Evolutionary conservation across 495 filamentous ascomycete species (phyloP), one percentile per base, ranked within the genome.

Genomic region (Hyaloscypha variabilis): DNA sequence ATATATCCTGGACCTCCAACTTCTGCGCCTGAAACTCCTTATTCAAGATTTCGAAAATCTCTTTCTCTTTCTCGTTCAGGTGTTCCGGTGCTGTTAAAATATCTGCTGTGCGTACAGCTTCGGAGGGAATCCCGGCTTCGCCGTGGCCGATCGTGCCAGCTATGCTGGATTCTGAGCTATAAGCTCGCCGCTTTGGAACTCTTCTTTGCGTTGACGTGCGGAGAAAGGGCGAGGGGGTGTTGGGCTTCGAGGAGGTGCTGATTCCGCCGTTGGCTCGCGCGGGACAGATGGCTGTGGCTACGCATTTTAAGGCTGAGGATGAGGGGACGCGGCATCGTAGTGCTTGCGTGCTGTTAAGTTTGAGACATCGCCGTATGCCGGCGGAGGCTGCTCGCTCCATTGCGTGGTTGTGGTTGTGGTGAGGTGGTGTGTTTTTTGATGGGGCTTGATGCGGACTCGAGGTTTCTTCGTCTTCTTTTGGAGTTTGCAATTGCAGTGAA

Each of bases 1-100:
- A 88, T 58, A 93, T 84, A 74, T 93, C 90, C 71, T 86, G 87
- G n/a, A 93, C 90, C 74, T 82, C 76, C 13, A 87, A 70, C 60
- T 71, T 74, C 25, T 65, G 72, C 21, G 81, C 79, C 26, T 72
- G 64, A 53, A 87, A 69, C 65, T 76, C 76, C 10, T 63, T 70
- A 49, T 69, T 77, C 50, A 87, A 71, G 50, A 78, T 80, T 25
- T 77, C 72, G 64, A 82, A 86, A 21, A 86, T 75, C 51, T 75
- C 68, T 28, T 72, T 66, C 67, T 86, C 83, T 50, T 73, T 71
- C 31, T 80, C 78, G 59, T 77, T 71, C 24, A 86, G 76, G 67
- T 85, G 77, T 55, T 80, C 81, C 24, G 83, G 83, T 3, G 82
- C 73, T 52, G 73, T 62, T 3, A 72, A 62, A 1, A 46, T 53